Conservation (phyloP, 2,329 filamentous ascomycete genomes). For the Cadophora malorum region DNA sequence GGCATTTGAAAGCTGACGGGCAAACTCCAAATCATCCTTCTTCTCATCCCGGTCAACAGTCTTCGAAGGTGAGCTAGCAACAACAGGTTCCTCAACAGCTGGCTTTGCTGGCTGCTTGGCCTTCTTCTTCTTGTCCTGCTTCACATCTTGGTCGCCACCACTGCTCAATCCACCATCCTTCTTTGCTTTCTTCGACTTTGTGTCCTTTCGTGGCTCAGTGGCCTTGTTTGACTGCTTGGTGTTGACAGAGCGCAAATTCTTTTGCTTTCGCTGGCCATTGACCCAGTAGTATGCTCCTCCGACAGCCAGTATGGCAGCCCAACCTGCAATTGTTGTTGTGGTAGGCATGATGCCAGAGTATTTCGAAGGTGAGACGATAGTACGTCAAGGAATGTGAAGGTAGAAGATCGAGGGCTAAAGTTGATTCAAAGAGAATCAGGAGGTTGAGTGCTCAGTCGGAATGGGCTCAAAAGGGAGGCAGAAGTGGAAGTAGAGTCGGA, state of each 20-base stretch:
- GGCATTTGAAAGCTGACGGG: slow-evolving; percentile 72
- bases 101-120: slow-evolving; percentile 23
- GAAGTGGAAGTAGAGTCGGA: not conserved
- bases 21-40: slow-evolving; percentile 77
- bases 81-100: slow-evolving; percentile 24
- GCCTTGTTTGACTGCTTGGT: slow-evolving; percentile 33
- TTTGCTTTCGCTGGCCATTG: slow-evolving; percentile 34
- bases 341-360: slow-evolving; percentile 33
- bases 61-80: slow-evolving; percentile 13
- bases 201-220: slow-evolving; percentile 38
- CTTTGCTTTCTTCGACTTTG: slow-evolving; percentile 39
- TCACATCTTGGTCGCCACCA: slow-evolving; percentile 37
- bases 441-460: not conserved
- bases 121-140: slow-evolving; percentile 39
- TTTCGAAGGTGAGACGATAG: slow-evolving; percentile 5
- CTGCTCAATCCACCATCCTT: slow-evolving; percentile 38
- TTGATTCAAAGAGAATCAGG: not conserved
- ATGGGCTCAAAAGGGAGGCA: not conserved
- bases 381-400: slow-evolving; percentile 9
- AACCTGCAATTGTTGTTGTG: slow-evolving; percentile 48
- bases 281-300: slow-evolving; percentile 42
- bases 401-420: slow-evolving; percentile 7
- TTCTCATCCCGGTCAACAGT: slow-evolving; percentile 51
- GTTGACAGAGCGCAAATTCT: slow-evolving; percentile 32
- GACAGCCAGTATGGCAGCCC: slow-evolving; percentile 45